phyloP scores from a whole-genome alignment of 179 eudicot species.

The Beta lomatogona region DNA sequence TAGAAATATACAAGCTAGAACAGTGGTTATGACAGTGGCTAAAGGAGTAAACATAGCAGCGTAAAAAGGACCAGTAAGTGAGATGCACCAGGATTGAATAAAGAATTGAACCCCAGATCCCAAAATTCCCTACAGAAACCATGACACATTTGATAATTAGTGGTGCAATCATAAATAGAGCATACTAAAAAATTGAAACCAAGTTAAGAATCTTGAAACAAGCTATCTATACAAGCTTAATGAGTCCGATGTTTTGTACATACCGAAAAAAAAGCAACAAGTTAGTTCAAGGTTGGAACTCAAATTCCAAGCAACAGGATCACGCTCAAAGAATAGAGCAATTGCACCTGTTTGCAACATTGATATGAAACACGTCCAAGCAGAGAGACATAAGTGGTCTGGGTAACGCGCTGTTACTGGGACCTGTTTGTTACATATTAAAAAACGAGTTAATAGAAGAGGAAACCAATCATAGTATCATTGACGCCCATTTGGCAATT shows the following conservation, averaged over 20 bases:
- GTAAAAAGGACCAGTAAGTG: conserved; percentile 64
- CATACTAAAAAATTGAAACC: too few relatives aligned
- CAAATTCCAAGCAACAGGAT: conserved; percentile 48
- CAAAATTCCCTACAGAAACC: conserved; percentile 47
- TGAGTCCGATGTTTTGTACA: background rate
- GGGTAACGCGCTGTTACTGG: conserved; percentile 1
- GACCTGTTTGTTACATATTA: conserved; percentile 19
- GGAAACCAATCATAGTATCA: too few relatives aligned
- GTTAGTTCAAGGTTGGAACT: conserved; percentile 47
- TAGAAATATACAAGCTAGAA: conserved; percentile 49
- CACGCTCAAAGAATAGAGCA: conserved; percentile 45
- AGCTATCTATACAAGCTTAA: too few relatives aligned
- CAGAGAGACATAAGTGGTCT: conserved; percentile 46
- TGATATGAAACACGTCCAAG: conserved; percentile 62
- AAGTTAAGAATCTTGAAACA: too few relatives aligned
- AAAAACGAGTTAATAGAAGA: too few relatives aligned
- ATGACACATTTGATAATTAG: background rate
- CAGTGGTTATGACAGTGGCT: conserved; percentile 54
- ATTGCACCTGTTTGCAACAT: conserved; percentile 53
- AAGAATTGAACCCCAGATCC: conserved; percentile 62
- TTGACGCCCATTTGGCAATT: too few relatives aligned
- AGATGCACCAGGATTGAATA: conserved; percentile 69
- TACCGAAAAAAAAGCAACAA: conserved; percentile 47
- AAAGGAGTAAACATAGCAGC: conserved; percentile 75
- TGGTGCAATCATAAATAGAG: too few relatives aligned